A percentile compares a stretch with the other conserved stretches of the same genome.
phyloP scores from a whole-genome alignment of 1,284 basidiomycete genomes.

The Puccinia coronata region DNA sequence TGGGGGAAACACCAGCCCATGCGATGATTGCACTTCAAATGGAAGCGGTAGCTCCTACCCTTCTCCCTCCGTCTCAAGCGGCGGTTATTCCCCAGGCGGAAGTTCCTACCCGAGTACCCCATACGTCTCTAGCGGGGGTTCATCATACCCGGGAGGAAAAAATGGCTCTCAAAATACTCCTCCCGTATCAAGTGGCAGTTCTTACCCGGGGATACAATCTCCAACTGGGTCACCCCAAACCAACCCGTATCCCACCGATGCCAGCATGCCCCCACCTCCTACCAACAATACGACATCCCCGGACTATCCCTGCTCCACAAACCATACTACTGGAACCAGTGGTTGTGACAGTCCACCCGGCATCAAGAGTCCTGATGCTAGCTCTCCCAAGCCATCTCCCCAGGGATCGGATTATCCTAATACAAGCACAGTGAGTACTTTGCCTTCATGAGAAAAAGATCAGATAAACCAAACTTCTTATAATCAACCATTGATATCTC shows the following conservation, averaged over 20 bases:
- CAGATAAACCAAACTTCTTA: neutral
- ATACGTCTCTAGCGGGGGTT: neutral
- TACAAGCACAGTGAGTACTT: neutral
- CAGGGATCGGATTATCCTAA: neutral
- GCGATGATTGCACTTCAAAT: neutral
- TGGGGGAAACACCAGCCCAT: neutral
- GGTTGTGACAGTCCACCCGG: constrained; percentile 18
- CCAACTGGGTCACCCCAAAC: neutral
- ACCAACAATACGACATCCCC: neutral
- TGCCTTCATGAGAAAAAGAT: neutral
- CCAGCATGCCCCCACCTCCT: neutral
- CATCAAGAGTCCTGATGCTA: constrained; percentile 23
- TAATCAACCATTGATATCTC: neutral
- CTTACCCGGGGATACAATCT: neutral
- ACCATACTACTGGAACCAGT: neutral
- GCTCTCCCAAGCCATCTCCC: constrained; percentile 7
- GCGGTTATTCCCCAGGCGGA: neutral
- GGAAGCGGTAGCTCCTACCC: neutral
- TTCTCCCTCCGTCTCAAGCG: neutral
- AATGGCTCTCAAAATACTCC: neutral
- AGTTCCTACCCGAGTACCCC: constrained; percentile 4
- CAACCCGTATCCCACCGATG: neutral
- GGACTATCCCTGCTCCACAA: constrained; percentile 10
- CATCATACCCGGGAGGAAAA: neutral
- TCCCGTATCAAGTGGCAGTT: neutral